Conservation (phyloP, 305 asterid genomes). For the Vinca major region DNA sequence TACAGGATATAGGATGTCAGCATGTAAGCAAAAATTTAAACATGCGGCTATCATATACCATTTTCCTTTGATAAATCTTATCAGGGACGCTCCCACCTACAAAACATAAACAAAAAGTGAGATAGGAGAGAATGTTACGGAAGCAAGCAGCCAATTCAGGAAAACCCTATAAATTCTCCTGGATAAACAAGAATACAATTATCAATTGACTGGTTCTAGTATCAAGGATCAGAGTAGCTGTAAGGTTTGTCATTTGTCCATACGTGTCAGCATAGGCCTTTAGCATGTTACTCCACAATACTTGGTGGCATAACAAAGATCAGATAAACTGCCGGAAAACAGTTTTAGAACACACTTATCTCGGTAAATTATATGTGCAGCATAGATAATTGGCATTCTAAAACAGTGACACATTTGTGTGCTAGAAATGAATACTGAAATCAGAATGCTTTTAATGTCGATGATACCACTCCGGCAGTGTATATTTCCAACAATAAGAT, state of each 20-base stretch:
- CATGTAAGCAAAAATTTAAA: slow-evolving; percentile 3
- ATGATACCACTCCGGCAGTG: not conserved
- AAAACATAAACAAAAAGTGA: slow-evolving; percentile 24
- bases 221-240: not conserved
- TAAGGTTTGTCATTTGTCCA: not conserved
- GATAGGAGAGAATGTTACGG: not conserved
- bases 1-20: not conserved
- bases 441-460: not conserved
- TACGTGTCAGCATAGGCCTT: not conserved
- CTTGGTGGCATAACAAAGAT: not conserved
- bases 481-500: not conserved
- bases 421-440: not conserved
- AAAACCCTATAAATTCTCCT: not conserved
- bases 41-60: slow-evolving; percentile 35
- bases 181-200: not conserved
- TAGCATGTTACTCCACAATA: not conserved
- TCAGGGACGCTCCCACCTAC: slow-evolving; percentile 67
- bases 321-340: not conserved
- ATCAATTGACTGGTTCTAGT: not conserved
- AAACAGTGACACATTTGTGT: not conserved
- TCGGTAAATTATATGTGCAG: not conserved
- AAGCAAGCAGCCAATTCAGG: not conserved
- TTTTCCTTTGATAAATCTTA: slow-evolving; percentile 68
- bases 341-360: not conserved
- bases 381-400: not conserved